Base-by-base conservation (phyloP, 352 stramenopile species). In the Phytophthora crassamura region DNA sequence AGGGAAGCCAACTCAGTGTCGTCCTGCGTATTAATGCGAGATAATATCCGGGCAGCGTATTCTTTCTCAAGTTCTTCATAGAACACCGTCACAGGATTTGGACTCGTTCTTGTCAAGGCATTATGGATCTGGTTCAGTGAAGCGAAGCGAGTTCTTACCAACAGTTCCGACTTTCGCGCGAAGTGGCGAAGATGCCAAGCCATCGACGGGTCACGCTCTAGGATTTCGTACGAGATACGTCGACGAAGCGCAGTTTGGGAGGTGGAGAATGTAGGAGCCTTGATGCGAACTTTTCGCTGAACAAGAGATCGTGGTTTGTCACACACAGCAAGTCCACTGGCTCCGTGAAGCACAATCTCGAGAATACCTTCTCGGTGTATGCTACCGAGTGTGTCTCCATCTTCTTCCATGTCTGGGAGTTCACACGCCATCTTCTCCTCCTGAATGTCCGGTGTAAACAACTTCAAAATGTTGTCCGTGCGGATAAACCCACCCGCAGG, bases 381-480 rank as follows among this genome's bases (percentile, higher is more conserved):
- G 42, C 80, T 90, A 51, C 89, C 75, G 1, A 77, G 63, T 1
- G 82, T 59, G n/a, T 91, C 80, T 32, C 92, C 84, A 40, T 92
- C 82, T 78, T 93, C 67, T 42, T 75, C 85, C n/a, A 93, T 72
- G 25, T 94, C 87, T 0, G 84, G 83, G 5, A 92, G 59, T 28
- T 91, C 77, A 41, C 78, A 87, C 0, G 77, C 72, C 72, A 93
- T 84, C 69, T 90, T 82, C 28, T 93, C 83, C 53, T 92, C 85
- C 3, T 91, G 66, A 30, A 90, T 90, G 61, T 95, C 81, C 2
- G 67, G 59, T 32, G 89, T 78, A 52, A 94, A 93, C 2, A 91
- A 30, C 12, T 78, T 76, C 7, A 93, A 9, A n/a, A 94, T 77
- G 14, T 72, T 69, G 0, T 87, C 73, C 0, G 77, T 70, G 8